Evolutionary conservation across 2,329 filamentous ascomycete species (phyloP).

Genomic region (Juglanconis juglandina): DNA sequence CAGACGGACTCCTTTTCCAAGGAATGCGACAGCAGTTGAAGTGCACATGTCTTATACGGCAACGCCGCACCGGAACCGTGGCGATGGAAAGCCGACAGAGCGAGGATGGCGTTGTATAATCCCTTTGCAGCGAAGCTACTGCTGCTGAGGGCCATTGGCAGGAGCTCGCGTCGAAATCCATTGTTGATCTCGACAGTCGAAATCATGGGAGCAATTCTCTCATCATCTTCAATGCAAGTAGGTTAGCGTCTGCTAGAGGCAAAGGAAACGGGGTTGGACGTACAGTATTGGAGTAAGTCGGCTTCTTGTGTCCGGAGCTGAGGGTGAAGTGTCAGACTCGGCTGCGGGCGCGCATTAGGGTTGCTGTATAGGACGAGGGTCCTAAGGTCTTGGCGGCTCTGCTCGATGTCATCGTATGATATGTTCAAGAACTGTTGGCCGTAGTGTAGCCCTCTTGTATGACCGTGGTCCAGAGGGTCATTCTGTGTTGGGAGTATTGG

Average conservation of each 20-base stretch:
- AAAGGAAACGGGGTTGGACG: conserved; percentile 7
- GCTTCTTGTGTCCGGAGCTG: conserved; percentile 28
- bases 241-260: not conserved
- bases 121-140: conserved; percentile 33
- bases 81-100: conserved; percentile 41
- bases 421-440: conserved; percentile 38
- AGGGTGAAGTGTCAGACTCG: conserved; percentile 26
- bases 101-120: conserved; percentile 42
- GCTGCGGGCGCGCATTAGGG: conserved; percentile 23
- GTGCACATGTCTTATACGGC: conserved; percentile 39
- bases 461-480: not conserved
- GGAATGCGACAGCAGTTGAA: conserved; percentile 36
- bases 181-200: conserved; percentile 45
- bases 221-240: conserved; percentile 30
- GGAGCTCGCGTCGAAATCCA: conserved; percentile 42
- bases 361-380: conserved; percentile 26
- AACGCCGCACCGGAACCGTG: conserved; percentile 37
- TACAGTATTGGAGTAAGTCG: conserved; percentile 30
- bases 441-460: conserved; percentile 24
- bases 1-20: conserved; percentile 27
- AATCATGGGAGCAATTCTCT: conserved; percentile 40
- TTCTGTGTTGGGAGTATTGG: conserved; percentile 13
- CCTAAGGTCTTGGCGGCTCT: conserved; percentile 24
- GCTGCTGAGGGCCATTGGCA: conserved; percentile 42
- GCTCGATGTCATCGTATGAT: conserved; percentile 34